These are phyloP conservation scores for Avena sativa DNA, from an alignment of 176 grass and related monocot genomes.

Conservation along the genomic window DNA sequence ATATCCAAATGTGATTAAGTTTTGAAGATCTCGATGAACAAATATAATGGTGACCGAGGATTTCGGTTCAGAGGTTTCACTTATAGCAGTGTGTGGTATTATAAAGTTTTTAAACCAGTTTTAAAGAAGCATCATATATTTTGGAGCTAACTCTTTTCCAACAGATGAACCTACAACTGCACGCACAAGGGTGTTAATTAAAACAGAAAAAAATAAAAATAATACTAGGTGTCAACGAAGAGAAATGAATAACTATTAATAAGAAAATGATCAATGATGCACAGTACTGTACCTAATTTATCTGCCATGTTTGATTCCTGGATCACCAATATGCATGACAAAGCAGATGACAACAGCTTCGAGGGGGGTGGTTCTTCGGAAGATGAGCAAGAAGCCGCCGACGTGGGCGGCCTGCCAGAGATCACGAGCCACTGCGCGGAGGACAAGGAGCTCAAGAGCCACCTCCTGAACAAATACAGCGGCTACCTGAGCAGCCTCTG, in stretches of 20 bases:
- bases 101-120: too few relatives aligned
- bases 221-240: neutral
- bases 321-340: neutral
- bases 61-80: too few relatives aligned
- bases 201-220: neutral
- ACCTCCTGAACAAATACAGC: constrained; percentile 85
- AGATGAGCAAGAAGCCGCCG: constrained; percentile 54
- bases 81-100: too few relatives aligned
- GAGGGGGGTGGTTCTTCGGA: constrained; percentile 58
- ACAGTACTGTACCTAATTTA: neutral
- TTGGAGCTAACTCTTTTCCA: too few relatives aligned
- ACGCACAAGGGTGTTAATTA: neutral
- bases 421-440: constrained; percentile 45
- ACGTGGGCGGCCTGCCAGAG: constrained; percentile 26
- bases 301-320: neutral
- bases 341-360: constrained; percentile 49
- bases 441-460: constrained; percentile 77
- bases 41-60: too few relatives aligned
- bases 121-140: too few relatives aligned
- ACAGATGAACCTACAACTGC: neutral
- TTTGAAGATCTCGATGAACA: too few relatives aligned
- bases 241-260: neutral
- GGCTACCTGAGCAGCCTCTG: constrained; percentile 82
- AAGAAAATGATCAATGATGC: neutral
- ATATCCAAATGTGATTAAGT: too few relatives aligned